Evolutionary conservation across 371 early-diverging fungal species (phyloP).

Genomic region (Mortierella sp.): DNA sequence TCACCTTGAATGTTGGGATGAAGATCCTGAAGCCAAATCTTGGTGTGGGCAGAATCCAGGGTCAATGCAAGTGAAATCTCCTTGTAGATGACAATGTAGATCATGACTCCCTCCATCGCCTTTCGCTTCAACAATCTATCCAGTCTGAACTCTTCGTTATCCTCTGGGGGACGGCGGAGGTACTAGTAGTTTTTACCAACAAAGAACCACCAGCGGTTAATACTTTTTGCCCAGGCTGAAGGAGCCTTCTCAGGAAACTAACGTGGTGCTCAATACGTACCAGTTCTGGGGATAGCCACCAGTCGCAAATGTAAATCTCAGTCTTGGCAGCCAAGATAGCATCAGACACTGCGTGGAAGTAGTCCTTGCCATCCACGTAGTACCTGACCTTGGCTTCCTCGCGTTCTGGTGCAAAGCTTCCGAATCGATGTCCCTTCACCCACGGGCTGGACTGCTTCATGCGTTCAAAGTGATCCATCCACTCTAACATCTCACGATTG

Average conservation of each 20-base stretch:
- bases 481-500: conserved; percentile 71
- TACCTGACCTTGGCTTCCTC: conserved; percentile 72
- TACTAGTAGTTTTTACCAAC: conserved; percentile 60
- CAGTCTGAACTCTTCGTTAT: conserved; percentile 81
- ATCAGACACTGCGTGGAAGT: conserved; percentile 84
- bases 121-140: conserved; percentile 85
- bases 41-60: conserved; percentile 85
- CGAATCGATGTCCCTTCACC: conserved; percentile 74
- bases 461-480: conserved; percentile 68
- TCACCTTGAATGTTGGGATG: conserved; percentile 80
- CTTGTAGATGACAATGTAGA: conserved; percentile 92
- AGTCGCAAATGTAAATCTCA: conserved; percentile 89
- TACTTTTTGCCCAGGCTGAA: conserved; percentile 4
- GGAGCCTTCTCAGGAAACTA: not conserved
- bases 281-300: conserved; percentile 92
- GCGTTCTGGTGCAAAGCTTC: conserved; percentile 87
- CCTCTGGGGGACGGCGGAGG: conserved; percentile 76
- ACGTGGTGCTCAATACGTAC: conserved; percentile 47
- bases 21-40: conserved; percentile 77
- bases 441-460: conserved; percentile 76
- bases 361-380: conserved; percentile 87
- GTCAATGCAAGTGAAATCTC: conserved; percentile 87
- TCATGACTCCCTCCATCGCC: conserved; percentile 89
- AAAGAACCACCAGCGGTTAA: not conserved
- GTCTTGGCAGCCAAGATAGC: conserved; percentile 80